These are phyloP conservation scores for Crithidia expoeki DNA, from an alignment of 208 protist species.

Conservation along the genomic window DNA sequence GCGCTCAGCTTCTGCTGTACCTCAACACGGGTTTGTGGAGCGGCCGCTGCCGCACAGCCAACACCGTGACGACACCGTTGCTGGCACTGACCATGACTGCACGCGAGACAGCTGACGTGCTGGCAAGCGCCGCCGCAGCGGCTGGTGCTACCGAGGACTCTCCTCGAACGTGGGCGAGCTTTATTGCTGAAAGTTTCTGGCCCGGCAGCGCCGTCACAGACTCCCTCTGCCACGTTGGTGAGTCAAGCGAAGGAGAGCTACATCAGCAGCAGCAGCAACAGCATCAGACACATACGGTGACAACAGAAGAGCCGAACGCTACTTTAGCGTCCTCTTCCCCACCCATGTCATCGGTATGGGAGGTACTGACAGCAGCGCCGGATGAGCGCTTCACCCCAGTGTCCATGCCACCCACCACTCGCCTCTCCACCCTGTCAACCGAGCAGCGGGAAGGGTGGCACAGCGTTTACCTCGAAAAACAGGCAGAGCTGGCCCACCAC, in stretches of 20 bases:
- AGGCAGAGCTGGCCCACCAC: conserved; percentile 55
- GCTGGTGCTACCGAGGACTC: background rate
- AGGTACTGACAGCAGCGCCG: conserved; percentile 20
- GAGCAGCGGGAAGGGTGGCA: conserved; percentile 64
- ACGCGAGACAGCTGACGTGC: conserved; percentile 52
- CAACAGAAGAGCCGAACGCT: background rate
- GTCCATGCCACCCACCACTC: conserved; percentile 41
- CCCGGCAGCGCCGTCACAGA: conserved; percentile 21
- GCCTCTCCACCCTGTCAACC: conserved; percentile 32
- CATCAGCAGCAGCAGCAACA: background rate
- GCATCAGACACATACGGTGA: too few relatives aligned
- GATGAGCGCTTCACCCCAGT: conserved; percentile 40
- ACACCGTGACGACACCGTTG: conserved; percentile 38
- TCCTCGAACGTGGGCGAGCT: conserved; percentile 24
- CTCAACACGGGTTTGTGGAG: conserved; percentile 22
- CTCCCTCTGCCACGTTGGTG: conserved; percentile 6
- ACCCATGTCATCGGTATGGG: conserved; percentile 17
- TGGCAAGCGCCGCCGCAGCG: conserved; percentile 22
- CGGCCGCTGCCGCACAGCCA: conserved; percentile 26
- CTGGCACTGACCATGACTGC: conserved; percentile 70
- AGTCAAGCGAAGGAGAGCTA: background rate
- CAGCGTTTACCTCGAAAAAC: conserved; percentile 65
- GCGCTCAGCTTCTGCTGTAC: conserved; percentile 21
- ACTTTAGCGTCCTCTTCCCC: background rate
- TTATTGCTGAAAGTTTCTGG: conserved; percentile 32